A percentile compares a stretch with the other conserved stretches of the same genome.
Evolutionary conservation across 2,329 filamentous ascomycete species (phyloP).

Genomic region (Paraphaeosphaeria minitans): DNA sequence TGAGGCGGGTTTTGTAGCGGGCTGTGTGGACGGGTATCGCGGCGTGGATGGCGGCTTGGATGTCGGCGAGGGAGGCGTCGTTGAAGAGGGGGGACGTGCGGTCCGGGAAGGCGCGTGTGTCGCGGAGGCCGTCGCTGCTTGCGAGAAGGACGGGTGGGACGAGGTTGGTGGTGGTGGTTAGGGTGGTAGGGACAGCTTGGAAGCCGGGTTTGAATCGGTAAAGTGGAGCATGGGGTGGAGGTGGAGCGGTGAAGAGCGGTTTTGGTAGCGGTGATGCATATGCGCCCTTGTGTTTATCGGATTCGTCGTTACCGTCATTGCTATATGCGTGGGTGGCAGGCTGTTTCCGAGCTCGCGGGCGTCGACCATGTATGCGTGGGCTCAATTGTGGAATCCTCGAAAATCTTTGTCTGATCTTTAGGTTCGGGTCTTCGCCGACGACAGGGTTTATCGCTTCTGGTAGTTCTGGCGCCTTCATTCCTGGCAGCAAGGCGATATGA

Average conservation of each 20-base stretch:
- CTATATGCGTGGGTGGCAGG: background rate
- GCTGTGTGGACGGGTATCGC: background rate
- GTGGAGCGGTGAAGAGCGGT: background rate
- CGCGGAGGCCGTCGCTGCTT: conserved; percentile 1
- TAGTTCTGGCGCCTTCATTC: background rate
- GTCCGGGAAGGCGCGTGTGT: background rate
- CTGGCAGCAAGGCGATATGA: background rate
- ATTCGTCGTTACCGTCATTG: background rate
- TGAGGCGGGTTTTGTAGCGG: background rate
- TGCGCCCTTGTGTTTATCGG: background rate
- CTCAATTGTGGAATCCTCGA: background rate
- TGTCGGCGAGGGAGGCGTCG: background rate
- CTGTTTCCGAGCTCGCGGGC: background rate
- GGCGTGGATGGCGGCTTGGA: background rate
- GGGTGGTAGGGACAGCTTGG: background rate
- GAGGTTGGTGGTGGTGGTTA: background rate
- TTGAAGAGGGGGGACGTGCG: background rate
- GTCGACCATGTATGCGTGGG: background rate
- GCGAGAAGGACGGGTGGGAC: background rate
- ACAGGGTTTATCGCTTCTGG: background rate
- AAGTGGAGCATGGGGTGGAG: background rate
- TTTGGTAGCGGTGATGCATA: background rate
- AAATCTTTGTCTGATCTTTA: background rate
- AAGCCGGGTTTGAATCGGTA: background rate
- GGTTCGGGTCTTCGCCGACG: background rate